Conservation (phyloP, 2,329 filamentous ascomycete genomes). For the Botryotinia narcissicola region DNA sequence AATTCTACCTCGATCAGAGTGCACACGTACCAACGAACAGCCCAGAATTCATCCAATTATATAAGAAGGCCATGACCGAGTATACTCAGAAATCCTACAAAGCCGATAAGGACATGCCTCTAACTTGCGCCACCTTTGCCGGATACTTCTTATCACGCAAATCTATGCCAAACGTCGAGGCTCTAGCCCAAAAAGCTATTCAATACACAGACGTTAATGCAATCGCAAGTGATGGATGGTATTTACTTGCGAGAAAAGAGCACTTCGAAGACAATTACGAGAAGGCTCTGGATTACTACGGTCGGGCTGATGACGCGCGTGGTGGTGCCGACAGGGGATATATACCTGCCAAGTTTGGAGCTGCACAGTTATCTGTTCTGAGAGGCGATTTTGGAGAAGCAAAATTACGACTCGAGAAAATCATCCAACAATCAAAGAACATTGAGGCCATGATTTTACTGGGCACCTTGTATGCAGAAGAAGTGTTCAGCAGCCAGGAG, state of each 20-base stretch:
- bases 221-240: slow-evolving; percentile 97
- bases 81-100: slow-evolving; percentile 95
- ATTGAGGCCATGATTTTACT: slow-evolving; percentile 90
- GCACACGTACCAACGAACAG: slow-evolving; percentile 79
- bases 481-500: slow-evolving; percentile 78
- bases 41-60: slow-evolving; percentile 77
- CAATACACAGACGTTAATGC: slow-evolving; percentile 95
- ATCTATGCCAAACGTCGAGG: slow-evolving; percentile 76
- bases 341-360: slow-evolving; percentile 90
- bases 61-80: slow-evolving; percentile 91
- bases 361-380: slow-evolving; percentile 82
- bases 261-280: slow-evolving; percentile 76
- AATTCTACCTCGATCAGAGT: slow-evolving; percentile 87
- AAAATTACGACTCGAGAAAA: slow-evolving; percentile 91
- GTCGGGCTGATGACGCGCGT: slow-evolving; percentile 84
- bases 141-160: slow-evolving; percentile 85
- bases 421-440: slow-evolving; percentile 78
- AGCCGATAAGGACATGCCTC: slow-evolving; percentile 82
- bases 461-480: slow-evolving; percentile 89
- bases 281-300: slow-evolving; percentile 82
- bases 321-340: slow-evolving; percentile 90
- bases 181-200: slow-evolving; percentile 86
- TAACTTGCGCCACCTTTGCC: slow-evolving; percentile 88
- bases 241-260: slow-evolving; percentile 85
- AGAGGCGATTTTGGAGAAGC: slow-evolving; percentile 85